Evolutionary conservation across 306 rosid species (phyloP), one percentile per base, ranked within the genome.

Genomic region (Castanopsis chinensis): DNA sequence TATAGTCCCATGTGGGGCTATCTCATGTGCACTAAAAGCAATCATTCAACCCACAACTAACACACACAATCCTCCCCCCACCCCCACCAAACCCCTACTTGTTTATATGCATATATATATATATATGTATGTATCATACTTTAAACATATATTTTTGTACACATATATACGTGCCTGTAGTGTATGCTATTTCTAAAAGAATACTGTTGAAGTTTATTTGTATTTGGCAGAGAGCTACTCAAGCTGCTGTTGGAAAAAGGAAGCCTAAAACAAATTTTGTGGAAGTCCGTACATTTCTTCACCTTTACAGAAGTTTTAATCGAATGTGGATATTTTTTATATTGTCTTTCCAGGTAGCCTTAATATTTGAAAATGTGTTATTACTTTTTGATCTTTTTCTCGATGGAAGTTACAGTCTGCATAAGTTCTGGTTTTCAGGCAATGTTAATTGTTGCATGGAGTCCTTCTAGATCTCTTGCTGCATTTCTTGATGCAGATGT

Each of bases 241-340:
- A 79, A 87, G 83, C 85, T 56, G 81, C 80, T 79, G 56, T 83
- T 75, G 93, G 77, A 55, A 89, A 86, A 89, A 95, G 85, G 84
- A 90, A 93, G 90, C 96, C 99, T 28, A 95, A 95, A 91, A 88
- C 98, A 64, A 95, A 91, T 82, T 95, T 95, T 76, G 98, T 89
- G 18, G 99, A 95, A 91, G 94, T 93, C 60, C 99, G 99, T 41
- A 93, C 99, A 4, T 95, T 85, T 89, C 82, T 81, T 89, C 94
- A 91, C 84, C 91, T 95, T 30, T 95, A 93, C 74, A 89, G 99
- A 88, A 93, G 97, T 83, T 95, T 95, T 73, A 98, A 95, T 87
- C 87, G 98, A 81, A 95, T 95, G 99, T 95, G 99, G 99, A 88
- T 91, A 67, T 93, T 95, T 89, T 90, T 92, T 51, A 93, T 95